Evolutionary conservation across 2,329 filamentous ascomycete species (phyloP), one percentile per base, ranked within the genome.

Genomic region (Aspergillus fumigatiaffinis): DNA sequence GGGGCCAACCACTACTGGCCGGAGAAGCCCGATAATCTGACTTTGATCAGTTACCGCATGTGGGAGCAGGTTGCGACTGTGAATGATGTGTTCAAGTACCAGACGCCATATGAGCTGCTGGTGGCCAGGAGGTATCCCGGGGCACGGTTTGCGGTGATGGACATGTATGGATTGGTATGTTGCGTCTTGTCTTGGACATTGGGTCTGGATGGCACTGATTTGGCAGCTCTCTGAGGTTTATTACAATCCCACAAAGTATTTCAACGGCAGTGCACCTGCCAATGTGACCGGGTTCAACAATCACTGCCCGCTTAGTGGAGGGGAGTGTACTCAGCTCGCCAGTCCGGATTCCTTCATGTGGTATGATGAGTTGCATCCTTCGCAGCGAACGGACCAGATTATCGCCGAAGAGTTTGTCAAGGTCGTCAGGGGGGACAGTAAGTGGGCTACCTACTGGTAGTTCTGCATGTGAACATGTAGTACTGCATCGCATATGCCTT

Each of bases 321-420:
- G 60, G 6, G 70, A 76, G 51, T 82, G 80, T 61, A 65, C 75
- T 56, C 74, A 76, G 41, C 62, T 72, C 14, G 56, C 77, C 3
- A 76, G 78, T 35, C 71, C 78, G 35, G 83, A 88, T 62, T 85
- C 82, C 49, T 92, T 84, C 69, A 63, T 91, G 69, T 92, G 89
- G 87, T 89, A 80, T 65, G 89, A 93, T 72, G 83, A 86, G 68
- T 71, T 92, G 68, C 90, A 93, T 75, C 88, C 88, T 0, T 86
- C 85, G 29, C 80, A 86, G 72, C 83, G 84, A 72, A 82, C 86
- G 7, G 81, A 84, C 72, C 75, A 82, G 66, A 76, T 80, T 47
- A 78, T 87, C 52, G 85, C 83, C 20, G 74, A 73, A 57, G 80
- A 83, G 56, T 87, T 87, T 69, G 72, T 83, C 3, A 76, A 79